Evolutionary conservation across 257 asterid genomes (phyloP).

Genomic region (Solanum lycopersicoides): DNA sequence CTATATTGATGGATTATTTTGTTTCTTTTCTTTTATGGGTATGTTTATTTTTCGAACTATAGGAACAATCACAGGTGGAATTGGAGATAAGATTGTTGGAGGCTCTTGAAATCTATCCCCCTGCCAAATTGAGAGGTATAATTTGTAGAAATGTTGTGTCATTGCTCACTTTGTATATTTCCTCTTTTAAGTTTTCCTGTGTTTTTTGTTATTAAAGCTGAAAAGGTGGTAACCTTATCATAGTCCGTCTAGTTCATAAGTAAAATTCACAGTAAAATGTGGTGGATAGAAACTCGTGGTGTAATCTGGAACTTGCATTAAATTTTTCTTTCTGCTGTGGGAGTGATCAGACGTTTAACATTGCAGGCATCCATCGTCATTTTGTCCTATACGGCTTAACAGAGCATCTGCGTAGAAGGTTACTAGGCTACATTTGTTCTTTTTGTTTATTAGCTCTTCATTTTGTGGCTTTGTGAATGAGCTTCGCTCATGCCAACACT

Average conservation of each 20-base stretch:
- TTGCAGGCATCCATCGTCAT: constrained; percentile 76
- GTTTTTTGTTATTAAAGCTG: background rate
- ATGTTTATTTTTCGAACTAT: background rate
- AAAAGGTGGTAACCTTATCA: background rate
- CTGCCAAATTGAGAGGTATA: constrained; percentile 68
- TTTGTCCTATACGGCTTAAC: constrained; percentile 36
- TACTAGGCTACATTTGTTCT: background rate
- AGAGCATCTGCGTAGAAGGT: constrained; percentile 53
- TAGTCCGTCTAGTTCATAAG: background rate
- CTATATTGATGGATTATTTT: background rate
- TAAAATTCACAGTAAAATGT: background rate
- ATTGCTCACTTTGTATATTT: background rate
- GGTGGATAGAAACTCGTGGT: background rate
- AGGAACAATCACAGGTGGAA: constrained; percentile 89
- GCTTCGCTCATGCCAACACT: background rate
- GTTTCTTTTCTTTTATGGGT: background rate
- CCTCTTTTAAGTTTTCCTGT: background rate
- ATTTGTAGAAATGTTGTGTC: background rate
- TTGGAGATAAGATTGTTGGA: constrained; percentile 76
- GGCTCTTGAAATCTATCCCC: constrained; percentile 93
- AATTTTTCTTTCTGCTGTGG: background rate
- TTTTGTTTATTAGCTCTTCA: background rate
- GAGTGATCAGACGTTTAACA: background rate
- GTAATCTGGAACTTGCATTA: background rate
- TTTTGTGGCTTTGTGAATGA: background rate